Percentiles rank a stretch among this genome's conserved stretches.
phyloP scores from a whole-genome alignment of 257 asterid species.

The Solanum tarapatanum region DNA sequence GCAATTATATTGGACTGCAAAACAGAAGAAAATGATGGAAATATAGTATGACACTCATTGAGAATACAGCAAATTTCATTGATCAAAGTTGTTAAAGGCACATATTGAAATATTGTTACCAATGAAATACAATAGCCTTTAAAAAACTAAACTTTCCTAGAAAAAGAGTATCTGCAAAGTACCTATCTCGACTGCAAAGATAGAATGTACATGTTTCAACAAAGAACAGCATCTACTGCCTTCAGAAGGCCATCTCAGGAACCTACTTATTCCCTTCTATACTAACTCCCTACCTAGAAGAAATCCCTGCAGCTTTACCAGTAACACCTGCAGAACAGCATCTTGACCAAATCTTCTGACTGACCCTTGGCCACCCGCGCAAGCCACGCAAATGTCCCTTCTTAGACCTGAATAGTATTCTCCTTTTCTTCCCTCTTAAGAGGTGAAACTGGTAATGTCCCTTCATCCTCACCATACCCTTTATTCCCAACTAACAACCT shows the following conservation, averaged over 20 bases:
- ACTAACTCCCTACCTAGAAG: conserved; percentile 20
- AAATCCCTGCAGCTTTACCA: background rate
- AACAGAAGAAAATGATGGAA: background rate
- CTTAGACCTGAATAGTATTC: conserved; percentile 34
- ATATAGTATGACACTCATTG: background rate
- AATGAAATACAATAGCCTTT: conserved; percentile 16
- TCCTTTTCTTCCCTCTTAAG: conserved; percentile 33
- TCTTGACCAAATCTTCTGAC: background rate
- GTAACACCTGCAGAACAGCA: background rate
- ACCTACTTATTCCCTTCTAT: conserved; percentile 38
- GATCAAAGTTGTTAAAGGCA: conserved; percentile 10
- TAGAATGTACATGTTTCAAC: conserved; percentile 45
- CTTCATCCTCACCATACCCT: conserved; percentile 36
- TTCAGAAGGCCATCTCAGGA: conserved; percentile 21
- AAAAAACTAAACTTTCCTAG: conserved; percentile 17
- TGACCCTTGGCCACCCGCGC: background rate
- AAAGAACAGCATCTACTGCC: conserved; percentile 28
- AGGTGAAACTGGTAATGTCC: conserved; percentile 22
- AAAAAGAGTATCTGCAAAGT: conserved; percentile 24
- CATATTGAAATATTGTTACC: conserved; percentile 11
- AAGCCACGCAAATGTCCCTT: background rate
- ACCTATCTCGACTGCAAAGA: conserved; percentile 30
- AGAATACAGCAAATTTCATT: conserved; percentile 5
- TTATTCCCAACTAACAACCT: conserved; percentile 29
- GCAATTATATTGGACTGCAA: background rate